Conservation (phyloP, 2,329 filamentous ascomycete genomes). For the Fusarium drepaniforme region DNA sequence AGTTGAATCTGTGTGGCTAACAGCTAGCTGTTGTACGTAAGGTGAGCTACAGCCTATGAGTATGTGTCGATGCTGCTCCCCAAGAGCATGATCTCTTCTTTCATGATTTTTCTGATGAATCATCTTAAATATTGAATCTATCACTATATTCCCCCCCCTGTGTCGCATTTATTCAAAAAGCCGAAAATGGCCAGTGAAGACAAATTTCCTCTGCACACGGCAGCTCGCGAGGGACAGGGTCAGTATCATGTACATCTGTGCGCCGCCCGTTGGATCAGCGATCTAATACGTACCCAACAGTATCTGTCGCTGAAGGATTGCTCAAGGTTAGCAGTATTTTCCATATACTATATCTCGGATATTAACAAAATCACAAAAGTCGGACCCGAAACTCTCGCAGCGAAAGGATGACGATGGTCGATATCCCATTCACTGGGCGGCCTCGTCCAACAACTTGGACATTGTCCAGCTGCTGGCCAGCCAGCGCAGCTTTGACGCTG, state of each 20-base stretch:
- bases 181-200: conserved; percentile 53
- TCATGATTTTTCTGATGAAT: background rate
- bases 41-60: conserved; percentile 10
- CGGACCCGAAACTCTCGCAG: conserved; percentile 81
- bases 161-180: background rate
- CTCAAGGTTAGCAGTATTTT: conserved; percentile 43
- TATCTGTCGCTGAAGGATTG: conserved; percentile 75
- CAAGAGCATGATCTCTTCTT: conserved; percentile 3
- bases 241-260: conserved; percentile 47
- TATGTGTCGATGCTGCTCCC: conserved; percentile 1
- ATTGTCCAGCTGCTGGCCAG: conserved; percentile 81
- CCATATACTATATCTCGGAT: background rate
- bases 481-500: conserved; percentile 82
- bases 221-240: conserved; percentile 88
- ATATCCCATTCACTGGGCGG: conserved; percentile 93
- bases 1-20: conserved; percentile 9
- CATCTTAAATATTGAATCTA: background rate
- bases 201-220: conserved; percentile 88
- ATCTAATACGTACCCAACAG: conserved; percentile 57
- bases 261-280: background rate
- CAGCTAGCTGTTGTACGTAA: conserved; percentile 16
- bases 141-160: background rate
- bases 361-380: conserved; percentile 58
- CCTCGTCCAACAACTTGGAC: conserved; percentile 81
- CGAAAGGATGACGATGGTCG: conserved; percentile 87